Conservation (phyloP, 139 green algal genomes). For the Closterium sp. region DNA sequence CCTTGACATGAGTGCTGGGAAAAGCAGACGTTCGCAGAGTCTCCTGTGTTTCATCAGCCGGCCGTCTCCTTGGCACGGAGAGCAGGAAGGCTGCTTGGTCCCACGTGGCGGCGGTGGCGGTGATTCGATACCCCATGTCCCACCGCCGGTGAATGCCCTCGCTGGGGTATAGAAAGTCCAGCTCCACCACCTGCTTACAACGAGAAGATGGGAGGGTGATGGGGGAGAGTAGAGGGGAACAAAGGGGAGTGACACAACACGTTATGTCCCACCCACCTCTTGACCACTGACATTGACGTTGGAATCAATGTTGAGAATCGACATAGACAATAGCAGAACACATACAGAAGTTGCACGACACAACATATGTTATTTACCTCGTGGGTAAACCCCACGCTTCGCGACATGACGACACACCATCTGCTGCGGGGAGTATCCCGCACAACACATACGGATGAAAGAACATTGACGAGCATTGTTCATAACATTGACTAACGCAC, state of each 20-base stretch:
- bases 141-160: slow-evolving; percentile 96
- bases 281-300: neutral
- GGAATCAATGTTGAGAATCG: neutral
- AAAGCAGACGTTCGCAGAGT: slow-evolving; percentile 94
- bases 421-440: neutral
- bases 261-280: slow-evolving; percentile 76
- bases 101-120: slow-evolving; percentile 87
- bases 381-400: neutral
- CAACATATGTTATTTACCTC: too few relatives aligned
- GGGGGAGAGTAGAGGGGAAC: neutral
- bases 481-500: slow-evolving; percentile 3
- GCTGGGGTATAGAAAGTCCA: slow-evolving; percentile 98
- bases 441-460: too few relatives aligned
- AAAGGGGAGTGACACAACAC: slow-evolving; percentile 67
- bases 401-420: neutral
- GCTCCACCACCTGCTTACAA: slow-evolving; percentile 82
- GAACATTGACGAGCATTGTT: too few relatives aligned
- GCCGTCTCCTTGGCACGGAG: slow-evolving; percentile 75
- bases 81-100: slow-evolving; percentile 88
- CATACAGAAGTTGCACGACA: too few relatives aligned
- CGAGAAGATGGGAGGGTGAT: neutral
- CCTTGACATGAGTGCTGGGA: slow-evolving; percentile 92
- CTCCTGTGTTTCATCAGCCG: slow-evolving; percentile 95
- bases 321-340: too few relatives aligned
- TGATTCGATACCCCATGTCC: slow-evolving; percentile 96